Evolutionary conservation across 768 basidiomycete genomes (phyloP).

Genomic region (Podaxis sp.): DNA sequence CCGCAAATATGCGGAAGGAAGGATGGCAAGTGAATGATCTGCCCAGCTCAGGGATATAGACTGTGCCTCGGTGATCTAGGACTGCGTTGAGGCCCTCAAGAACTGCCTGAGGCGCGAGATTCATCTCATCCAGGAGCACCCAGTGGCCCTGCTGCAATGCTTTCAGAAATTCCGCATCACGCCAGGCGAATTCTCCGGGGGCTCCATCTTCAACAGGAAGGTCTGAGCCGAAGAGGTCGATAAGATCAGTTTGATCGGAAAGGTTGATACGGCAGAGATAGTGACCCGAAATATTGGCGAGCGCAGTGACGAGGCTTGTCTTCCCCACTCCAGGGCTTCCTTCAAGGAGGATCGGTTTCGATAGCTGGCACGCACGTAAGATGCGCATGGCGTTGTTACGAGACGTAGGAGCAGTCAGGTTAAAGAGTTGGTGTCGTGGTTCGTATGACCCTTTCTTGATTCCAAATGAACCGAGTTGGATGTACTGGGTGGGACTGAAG

Average conservation of each 20-base stretch:
- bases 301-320: conserved; percentile 86
- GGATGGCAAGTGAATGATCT: conserved; percentile 87
- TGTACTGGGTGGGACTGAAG: conserved; percentile 32
- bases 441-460: conserved; percentile 57
- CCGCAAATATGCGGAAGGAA: conserved; percentile 95
- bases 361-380: conserved; percentile 83
- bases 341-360: conserved; percentile 91
- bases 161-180: conserved; percentile 91
- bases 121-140: conserved; percentile 99
- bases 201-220: conserved; percentile 90
- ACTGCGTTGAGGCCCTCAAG: conserved; percentile 97
- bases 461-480: conserved; percentile 75
- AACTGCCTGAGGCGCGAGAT: conserved; percentile 93
- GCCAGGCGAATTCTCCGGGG: conserved; percentile 95
- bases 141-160: conserved; percentile 95
- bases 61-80: conserved; percentile 91
- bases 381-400: conserved; percentile 85
- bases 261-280: conserved; percentile 90
- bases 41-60: conserved; percentile 93
- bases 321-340: conserved; percentile 99
- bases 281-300: conserved; percentile 80
- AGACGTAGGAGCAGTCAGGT: conserved; percentile 87
- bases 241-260: conserved; percentile 96
- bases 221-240: conserved; percentile 96
- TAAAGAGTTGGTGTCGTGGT: conserved; percentile 52